Evolutionary conservation across 129 eudicot genomes (phyloP).

Genomic region (Centaurea solstitialis): DNA sequence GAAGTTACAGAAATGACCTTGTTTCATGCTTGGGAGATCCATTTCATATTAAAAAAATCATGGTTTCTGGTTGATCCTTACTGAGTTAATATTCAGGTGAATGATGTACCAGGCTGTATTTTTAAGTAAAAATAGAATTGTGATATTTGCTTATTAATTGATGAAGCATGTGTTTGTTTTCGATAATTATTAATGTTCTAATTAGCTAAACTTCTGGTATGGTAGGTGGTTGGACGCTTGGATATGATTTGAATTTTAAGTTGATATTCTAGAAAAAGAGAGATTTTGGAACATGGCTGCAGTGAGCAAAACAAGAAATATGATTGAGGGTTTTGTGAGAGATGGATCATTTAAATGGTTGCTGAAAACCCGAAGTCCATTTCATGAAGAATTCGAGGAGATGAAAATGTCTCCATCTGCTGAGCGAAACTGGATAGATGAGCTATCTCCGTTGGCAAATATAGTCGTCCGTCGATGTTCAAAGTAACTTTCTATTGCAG

Average conservation of each 20-base stretch:
- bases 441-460: conserved; percentile 80
- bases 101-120: not conserved
- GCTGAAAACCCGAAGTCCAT: conserved; percentile 44
- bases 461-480: conserved; percentile 80
- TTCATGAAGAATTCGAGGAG: conserved; percentile 72
- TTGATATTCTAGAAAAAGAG: not conserved
- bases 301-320: conserved; percentile 73
- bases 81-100: not conserved
- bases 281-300: conserved; percentile 58
- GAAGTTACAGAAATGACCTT: too few relatives aligned
- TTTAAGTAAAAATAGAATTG: not conserved
- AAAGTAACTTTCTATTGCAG: conserved; percentile 47
- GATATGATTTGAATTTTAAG: not conserved
- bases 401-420: conserved; percentile 63
- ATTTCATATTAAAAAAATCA: too few relatives aligned
- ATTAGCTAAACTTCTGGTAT: not conserved
- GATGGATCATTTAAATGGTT: conserved; percentile 91
- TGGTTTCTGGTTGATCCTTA: not conserved
- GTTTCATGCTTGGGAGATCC: too few relatives aligned
- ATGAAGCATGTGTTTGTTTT: not conserved
- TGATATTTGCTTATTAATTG: not conserved
- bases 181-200: not conserved
- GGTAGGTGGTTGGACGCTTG: not conserved
- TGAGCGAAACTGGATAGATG: conserved; percentile 60
- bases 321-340: conserved; percentile 72